phyloP scores from a whole-genome alignment of 2,329 filamentous ascomycete genomes.

The Colletotrichum scovillei region DNA sequence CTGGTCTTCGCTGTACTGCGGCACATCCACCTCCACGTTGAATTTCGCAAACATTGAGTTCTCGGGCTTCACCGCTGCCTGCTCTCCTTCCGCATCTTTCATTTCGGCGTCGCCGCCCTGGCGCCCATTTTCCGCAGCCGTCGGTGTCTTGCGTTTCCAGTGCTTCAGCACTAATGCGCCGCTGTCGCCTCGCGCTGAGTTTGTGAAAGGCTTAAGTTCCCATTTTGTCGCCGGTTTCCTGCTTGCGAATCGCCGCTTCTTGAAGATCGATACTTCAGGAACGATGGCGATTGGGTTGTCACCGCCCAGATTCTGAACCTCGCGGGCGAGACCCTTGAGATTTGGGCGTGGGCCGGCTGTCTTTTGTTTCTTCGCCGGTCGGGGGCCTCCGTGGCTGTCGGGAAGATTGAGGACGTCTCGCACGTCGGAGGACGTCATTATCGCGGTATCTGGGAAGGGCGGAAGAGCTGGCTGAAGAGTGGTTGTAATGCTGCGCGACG shows the following conservation, averaged over 20 bases:
- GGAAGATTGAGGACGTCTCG: conserved; percentile 90
- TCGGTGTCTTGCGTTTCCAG: conserved; percentile 76
- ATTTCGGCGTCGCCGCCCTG: conserved; percentile 39
- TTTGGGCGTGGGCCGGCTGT: conserved; percentile 68
- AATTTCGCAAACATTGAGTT: conserved; percentile 84
- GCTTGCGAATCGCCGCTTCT: conserved; percentile 66
- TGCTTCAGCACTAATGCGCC: conserved; percentile 76
- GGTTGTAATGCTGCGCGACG: background rate
- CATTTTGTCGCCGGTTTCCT: conserved; percentile 70
- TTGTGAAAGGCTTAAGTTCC: conserved; percentile 78
- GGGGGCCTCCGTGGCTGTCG: conserved; percentile 60
- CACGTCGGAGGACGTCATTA: conserved; percentile 82
- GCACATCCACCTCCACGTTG: conserved; percentile 83
- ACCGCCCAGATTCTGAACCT: conserved; percentile 73
- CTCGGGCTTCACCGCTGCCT: conserved; percentile 49
- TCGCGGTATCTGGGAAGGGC: conserved; percentile 40
- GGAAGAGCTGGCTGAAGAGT: background rate
- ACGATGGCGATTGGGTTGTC: conserved; percentile 76
- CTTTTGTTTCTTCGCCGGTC: conserved; percentile 82
- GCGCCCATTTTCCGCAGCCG: conserved; percentile 49
- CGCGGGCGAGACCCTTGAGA: conserved; percentile 72
- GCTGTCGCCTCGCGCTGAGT: conserved; percentile 78
- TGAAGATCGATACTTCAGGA: conserved; percentile 68
- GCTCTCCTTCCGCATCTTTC: conserved; percentile 50
- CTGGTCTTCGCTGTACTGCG: conserved; percentile 87